Conservation (phyloP, 495 filamentous ascomycete species). For the Xanthoparmelia taractica region DNA sequence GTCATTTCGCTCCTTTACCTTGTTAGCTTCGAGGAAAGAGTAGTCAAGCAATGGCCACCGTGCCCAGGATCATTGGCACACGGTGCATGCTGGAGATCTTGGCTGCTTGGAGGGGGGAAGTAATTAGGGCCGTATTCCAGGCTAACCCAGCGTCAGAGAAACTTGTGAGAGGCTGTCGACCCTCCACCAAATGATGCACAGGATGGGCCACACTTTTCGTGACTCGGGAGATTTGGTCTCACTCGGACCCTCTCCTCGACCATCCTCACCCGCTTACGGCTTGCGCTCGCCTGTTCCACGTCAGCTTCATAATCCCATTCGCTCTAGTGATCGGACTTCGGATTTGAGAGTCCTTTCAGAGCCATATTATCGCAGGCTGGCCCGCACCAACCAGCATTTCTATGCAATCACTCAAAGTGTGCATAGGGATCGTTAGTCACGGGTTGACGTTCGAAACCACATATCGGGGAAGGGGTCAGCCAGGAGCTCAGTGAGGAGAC, state of each 20-base stretch:
- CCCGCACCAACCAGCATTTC: neutral
- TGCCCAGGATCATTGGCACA: neutral
- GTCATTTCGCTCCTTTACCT: neutral
- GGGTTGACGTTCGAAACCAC: neutral
- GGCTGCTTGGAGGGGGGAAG: neutral
- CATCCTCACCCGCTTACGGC: neutral
- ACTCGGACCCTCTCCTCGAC: neutral
- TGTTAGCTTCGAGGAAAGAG: neutral
- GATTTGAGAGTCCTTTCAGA: neutral
- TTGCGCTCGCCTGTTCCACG: neutral
- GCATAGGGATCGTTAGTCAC: neutral
- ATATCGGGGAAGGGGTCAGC: too few relatives aligned
- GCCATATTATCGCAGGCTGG: neutral
- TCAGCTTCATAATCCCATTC: neutral
- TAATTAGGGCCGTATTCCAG: neutral
- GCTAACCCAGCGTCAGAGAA: too few relatives aligned
- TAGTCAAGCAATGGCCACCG: too few relatives aligned
- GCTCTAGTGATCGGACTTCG: neutral
- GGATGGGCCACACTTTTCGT: too few relatives aligned
- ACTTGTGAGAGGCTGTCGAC: too few relatives aligned
- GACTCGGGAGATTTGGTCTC: neutral
- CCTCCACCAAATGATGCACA: too few relatives aligned
- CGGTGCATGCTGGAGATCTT: neutral
- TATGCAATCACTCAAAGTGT: neutral
- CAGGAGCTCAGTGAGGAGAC: too few relatives aligned